Evolutionary conservation across 306 rosid species (phyloP), one percentile per base, ranked within the genome.

Genomic region (Gillenia trifoliata): DNA sequence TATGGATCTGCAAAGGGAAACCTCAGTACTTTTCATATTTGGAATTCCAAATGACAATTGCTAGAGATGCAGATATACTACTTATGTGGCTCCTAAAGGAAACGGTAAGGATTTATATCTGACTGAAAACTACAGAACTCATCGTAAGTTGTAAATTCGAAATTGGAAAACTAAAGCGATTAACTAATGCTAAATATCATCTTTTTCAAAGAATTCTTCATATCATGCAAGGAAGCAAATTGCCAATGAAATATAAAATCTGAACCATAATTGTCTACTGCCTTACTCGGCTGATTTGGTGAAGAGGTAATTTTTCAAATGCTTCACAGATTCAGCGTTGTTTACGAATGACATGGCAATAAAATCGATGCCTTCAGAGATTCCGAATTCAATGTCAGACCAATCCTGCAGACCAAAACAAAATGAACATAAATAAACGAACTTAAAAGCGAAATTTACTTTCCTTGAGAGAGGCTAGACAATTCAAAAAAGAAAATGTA

Each of bases 301-400:
- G 41, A 86, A 78, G 72, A 93, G 86, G 72, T 89, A 89, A 66
- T 80, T 85, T 84, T 91, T 91, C 59, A 93, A 74, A 77, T 88
- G 87, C 83, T 70, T 77, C 45, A 91, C 80, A 71, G 92, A 80
- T 64, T 80, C 89, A 23, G 96, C 89, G 33, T 77, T 74, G 61
- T 88, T 93, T 70, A 89, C 91, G 65, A 91, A 93, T 49, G 98
- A 93, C 86, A 93, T 75, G 73, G 98, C 97, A 77, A 93, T 80
- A 66, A 88, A 89, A 76, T 93, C 88, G 26, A 91, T 80, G 11
- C 87, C 93, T 77, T 88, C 96, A 20, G 93, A 85, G 78, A 93
- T 86, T 20, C 93, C 96, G 70, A 89, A 86, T 65, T 91, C 89
- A 31, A 93, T 84, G 84, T 91, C 92, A 40, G 87, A 84, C 98